Conservation (phyloP, 2,329 filamentous ascomycete genomes). For the Pseudogymnoascus sp. region DNA sequence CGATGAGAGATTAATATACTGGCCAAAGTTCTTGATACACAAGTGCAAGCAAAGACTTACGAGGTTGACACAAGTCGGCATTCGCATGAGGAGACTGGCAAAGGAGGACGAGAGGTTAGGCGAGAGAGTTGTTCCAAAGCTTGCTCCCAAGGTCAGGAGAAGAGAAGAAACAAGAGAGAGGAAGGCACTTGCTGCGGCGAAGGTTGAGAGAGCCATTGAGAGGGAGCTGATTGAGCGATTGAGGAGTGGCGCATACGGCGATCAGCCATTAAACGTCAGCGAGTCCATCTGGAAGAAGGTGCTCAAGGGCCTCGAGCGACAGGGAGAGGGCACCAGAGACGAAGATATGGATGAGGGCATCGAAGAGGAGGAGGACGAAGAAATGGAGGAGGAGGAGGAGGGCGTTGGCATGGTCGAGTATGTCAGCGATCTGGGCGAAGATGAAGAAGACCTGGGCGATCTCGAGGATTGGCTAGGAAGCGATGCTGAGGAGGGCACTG, state of each 20-base stretch:
- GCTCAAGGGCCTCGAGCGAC: slow-evolving; percentile 78
- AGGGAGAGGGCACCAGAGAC: slow-evolving; percentile 74
- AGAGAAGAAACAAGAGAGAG: slow-evolving; percentile 69
- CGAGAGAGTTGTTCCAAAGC: slow-evolving; percentile 77
- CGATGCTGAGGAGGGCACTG: slow-evolving; percentile 40
- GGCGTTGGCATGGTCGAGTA: slow-evolving; percentile 78
- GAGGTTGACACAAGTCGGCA: slow-evolving; percentile 82
- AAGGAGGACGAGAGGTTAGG: slow-evolving; percentile 85
- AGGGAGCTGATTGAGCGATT: slow-evolving; percentile 86
- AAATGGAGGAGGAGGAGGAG: slow-evolving; percentile 60
- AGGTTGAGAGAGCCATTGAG: slow-evolving; percentile 94
- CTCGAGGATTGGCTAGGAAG: slow-evolving; percentile 90
- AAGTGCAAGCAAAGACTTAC: slow-evolving; percentile 97
- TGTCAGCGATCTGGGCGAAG: slow-evolving; percentile 82
- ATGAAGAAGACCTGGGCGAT: slow-evolving; percentile 69
- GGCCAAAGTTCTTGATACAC: slow-evolving; percentile 85
- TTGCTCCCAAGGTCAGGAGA: slow-evolving; percentile 81
- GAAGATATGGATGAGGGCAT: slow-evolving; percentile 85
- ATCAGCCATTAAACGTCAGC: slow-evolving; percentile 89
- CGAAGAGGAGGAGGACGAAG: slow-evolving; percentile 65
- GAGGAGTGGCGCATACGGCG: slow-evolving; percentile 87
- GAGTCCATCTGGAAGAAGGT: slow-evolving; percentile 97
- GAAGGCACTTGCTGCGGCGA: slow-evolving; percentile 74
- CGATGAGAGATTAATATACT: slow-evolving; percentile 81
- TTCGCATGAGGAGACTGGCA: slow-evolving; percentile 69